A percentile compares a stretch with the other conserved stretches of the same genome.
phyloP scores from a whole-genome alignment of 805 yeast genomes.

The Candida pseudoglaebosa region DNA sequence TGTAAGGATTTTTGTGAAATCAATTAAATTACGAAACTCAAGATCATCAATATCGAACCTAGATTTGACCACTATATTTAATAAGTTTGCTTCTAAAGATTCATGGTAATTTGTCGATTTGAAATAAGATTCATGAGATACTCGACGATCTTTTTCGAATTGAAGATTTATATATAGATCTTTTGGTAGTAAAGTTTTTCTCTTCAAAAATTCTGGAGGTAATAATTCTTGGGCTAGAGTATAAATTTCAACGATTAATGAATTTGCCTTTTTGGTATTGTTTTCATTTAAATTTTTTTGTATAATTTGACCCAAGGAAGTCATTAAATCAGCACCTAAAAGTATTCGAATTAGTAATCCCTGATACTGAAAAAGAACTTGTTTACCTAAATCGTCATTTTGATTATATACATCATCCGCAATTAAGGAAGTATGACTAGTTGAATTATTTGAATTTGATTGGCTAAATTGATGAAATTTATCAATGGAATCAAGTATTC shows the following conservation, averaged over 20 bases:
- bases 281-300: conserved; percentile 40
- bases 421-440: conserved; percentile 8
- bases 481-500: conserved; percentile 18
- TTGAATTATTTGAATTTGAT: conserved; percentile 8
- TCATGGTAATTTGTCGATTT: neutral
- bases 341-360: conserved; percentile 57
- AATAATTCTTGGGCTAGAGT: conserved; percentile 50
- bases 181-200: conserved; percentile 12
- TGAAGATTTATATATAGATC: conserved; percentile 20
- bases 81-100: conserved; percentile 18
- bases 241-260: conserved; percentile 59
- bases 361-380: conserved; percentile 56
- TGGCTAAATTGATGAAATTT: conserved; percentile 7
- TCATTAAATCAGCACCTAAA: conserved; percentile 48
- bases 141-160: conserved; percentile 24
- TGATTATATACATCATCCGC: neutral
- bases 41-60: conserved; percentile 49
- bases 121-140: neutral
- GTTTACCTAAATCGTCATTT: conserved; percentile 7
- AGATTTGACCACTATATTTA: conserved; percentile 18
- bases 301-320: conserved; percentile 42
- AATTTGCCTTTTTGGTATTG: conserved; percentile 55
- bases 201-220: conserved; percentile 43
- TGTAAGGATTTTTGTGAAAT: conserved; percentile 65
- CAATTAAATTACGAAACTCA: conserved; percentile 61